phyloP scores from a whole-genome alignment of 2,329 filamentous ascomycete species.

The Talaromyces marneffei region DNA sequence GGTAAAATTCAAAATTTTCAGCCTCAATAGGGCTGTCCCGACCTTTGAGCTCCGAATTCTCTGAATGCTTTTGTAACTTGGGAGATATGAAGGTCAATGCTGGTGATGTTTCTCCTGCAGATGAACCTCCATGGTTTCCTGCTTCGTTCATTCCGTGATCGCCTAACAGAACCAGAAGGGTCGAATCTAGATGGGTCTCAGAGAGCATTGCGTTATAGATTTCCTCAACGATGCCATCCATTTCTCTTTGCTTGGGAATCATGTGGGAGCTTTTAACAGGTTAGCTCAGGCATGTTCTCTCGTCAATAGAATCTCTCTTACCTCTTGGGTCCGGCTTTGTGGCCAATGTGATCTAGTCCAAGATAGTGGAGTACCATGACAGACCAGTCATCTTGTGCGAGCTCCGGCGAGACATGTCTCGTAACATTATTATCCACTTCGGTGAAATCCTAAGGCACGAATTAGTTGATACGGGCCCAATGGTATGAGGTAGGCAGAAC shows the following conservation, averaged over 20 bases:
- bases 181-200: constrained; percentile 65
- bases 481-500: constrained; percentile 32
- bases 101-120: constrained; percentile 86
- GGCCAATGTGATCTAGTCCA: constrained; percentile 93
- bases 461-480: constrained; percentile 1
- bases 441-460: constrained; percentile 69
- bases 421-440: constrained; percentile 98
- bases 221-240: constrained; percentile 73
- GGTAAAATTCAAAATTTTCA: constrained; percentile 76
- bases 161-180: constrained; percentile 78
- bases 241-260: constrained; percentile 86
- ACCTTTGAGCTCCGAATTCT: constrained; percentile 44
- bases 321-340: constrained; percentile 87
- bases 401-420: constrained; percentile 72
- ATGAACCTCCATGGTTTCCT: constrained; percentile 92
- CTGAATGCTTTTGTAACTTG: constrained; percentile 48
- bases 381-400: constrained; percentile 77
- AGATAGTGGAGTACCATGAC: constrained; percentile 93
- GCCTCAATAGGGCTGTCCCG: constrained; percentile 52
- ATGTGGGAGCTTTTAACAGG: constrained; percentile 65
- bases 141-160: constrained; percentile 99
- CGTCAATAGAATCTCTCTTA: constrained; percentile 29
- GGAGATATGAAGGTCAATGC: constrained; percentile 88
- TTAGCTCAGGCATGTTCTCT: neutral
- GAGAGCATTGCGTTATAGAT: constrained; percentile 72